Percentiles rank a stretch among this genome's conserved stretches.
phyloP scores from a whole-genome alignment of 2,329 filamentous ascomycete genomes.

The Diplodia corticola region DNA sequence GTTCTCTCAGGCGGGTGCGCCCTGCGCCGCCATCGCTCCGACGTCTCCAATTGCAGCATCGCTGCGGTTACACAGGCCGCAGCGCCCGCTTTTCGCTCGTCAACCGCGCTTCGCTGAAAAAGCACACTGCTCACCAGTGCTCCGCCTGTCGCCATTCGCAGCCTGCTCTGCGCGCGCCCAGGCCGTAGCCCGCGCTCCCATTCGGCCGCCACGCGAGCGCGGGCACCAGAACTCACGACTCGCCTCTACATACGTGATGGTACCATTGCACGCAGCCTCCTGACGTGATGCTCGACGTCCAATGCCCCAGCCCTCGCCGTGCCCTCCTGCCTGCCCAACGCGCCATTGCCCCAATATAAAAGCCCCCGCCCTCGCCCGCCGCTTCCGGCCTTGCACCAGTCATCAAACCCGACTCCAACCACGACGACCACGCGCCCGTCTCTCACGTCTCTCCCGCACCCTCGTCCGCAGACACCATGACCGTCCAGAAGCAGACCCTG shows the following conservation, averaged over 20 bases:
- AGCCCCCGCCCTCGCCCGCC: constrained; percentile 2
- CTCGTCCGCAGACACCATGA: constrained; percentile 38
- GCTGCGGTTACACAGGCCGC: constrained; percentile 1
- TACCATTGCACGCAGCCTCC: not conserved
- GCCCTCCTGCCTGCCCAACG: not conserved
- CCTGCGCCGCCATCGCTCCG: constrained; percentile 16
- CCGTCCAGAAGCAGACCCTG: constrained; percentile 68
- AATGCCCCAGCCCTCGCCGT: not conserved
- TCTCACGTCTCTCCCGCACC: not conserved
- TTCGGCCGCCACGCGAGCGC: constrained; percentile 2
- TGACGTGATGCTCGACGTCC: constrained; percentile 1
- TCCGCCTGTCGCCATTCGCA: constrained; percentile 3
- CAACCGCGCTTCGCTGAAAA: constrained; percentile 15
- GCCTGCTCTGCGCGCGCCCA: not conserved
- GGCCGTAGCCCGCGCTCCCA: constrained; percentile 1
- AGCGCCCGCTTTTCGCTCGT: constrained; percentile 18
- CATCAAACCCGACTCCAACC: not conserved
- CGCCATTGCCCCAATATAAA: constrained; percentile 5
- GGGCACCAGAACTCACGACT: constrained; percentile 9
- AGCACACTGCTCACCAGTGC: not conserved
- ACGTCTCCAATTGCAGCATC: constrained; percentile 13
- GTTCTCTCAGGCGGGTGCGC: not conserved
- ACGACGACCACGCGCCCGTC: too few species aligned
- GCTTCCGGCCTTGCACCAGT: not conserved
- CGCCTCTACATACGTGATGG: not conserved